These are phyloP conservation scores for Vitis riparia DNA, from an alignment of 164 flowering plant species.

Conservation along the genomic window DNA sequence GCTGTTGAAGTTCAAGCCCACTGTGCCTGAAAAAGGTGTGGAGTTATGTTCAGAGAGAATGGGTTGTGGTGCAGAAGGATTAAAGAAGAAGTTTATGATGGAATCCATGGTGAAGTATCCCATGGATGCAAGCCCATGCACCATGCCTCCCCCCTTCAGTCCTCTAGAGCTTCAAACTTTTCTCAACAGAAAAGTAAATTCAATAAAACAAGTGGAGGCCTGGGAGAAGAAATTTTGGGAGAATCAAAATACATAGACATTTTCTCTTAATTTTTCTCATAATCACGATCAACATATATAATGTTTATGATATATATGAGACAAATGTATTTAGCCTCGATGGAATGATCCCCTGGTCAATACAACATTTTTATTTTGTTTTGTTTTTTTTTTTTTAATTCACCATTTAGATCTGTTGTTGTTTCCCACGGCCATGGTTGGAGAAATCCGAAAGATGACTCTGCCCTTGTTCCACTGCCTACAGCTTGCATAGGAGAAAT, in stretches of 20 bases:
- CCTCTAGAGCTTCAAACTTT: conserved; percentile 26
- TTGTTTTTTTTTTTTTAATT: too few species aligned
- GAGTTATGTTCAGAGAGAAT: conserved; percentile 54
- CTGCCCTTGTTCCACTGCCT: too few species aligned
- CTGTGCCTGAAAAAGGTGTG: conserved; percentile 32
- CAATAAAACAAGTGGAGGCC: conserved; percentile 39
- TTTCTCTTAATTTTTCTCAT: neutral
- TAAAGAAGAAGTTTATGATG: conserved; percentile 43
- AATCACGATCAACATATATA: neutral
- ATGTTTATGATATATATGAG: neutral
- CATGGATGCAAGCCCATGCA: conserved; percentile 38
- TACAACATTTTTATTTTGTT: too few species aligned
- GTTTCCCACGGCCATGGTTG: too few species aligned
- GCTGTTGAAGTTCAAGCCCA: conserved; percentile 56
- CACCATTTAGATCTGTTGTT: too few species aligned
- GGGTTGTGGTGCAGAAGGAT: conserved; percentile 47
- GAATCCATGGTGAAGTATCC: conserved; percentile 58
- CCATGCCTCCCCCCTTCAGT: conserved; percentile 49
- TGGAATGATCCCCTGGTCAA: too few species aligned
- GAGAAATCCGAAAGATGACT: too few species aligned
- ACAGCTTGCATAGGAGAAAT: too few species aligned
- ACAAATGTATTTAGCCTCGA: too few species aligned
- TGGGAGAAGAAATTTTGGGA: conserved; percentile 50
- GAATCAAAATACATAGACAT: conserved; percentile 1
- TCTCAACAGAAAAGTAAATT: conserved; percentile 21